Base-by-base conservation (phyloP, 345 rosid species). In the Camelina neglecta region DNA sequence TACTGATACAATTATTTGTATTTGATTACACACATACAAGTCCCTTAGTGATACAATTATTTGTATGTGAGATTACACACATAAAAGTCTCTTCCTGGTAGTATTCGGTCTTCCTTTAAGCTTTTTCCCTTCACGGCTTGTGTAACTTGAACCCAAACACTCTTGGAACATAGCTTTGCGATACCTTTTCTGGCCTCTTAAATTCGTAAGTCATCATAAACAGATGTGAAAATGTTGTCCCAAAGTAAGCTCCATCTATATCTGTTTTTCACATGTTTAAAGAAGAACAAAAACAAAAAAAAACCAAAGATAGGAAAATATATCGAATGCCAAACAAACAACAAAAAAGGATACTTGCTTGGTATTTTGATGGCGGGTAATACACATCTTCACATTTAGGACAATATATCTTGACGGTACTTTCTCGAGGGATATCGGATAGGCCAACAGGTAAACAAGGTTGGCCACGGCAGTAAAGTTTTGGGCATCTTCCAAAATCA, bases 391-490 rank as follows among this genome's bases (percentile, higher is more conserved):
- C 97, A 73, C 97, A 92, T 69, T 84, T 90, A 5, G 96, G 97
- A 65, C 97, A 92, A 78, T 88, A 90, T 66, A 90, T 86, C 79
- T 92, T 92, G 9, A 90, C 94, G 11, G 92, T 88, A 75, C 96
- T 92, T 51, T 91, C 84, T 35, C 94, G 96, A 65, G 97, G 96
- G 75, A 88, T 87, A 71, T 92, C 97, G 6, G 97, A 88, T 76
- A 88, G 97, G 66, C 97, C 97, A 76, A 92, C 88, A 2, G 97
- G 96, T 69, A 92, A 90, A 80, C 96, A 92, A 6, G 90, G 93
- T 79, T 92, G 97, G 68, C 92, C 93, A 82, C 91, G 85, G 80
- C 97, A 92, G 77, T 87, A 87, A 73, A 87, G 91, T 79, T 92
- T 80, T 10, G 97, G 97, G 83, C 97, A 92, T 82, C 91, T 87